Conservation (phyloP, 257 asterid genomes). For the Nicotiana knightiana region DNA sequence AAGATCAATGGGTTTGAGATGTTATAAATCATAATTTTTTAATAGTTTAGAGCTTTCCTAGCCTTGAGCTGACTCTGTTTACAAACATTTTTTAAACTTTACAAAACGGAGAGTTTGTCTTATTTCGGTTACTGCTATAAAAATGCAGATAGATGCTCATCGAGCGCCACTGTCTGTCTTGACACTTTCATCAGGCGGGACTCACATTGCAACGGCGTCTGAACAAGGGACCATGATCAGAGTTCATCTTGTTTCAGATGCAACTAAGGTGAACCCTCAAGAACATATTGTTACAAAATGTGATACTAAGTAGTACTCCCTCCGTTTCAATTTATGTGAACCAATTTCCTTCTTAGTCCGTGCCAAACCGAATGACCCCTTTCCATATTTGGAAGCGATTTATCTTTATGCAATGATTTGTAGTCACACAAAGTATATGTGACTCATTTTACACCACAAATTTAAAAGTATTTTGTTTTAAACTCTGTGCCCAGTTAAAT, state of each 20-base stretch:
- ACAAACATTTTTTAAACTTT: background rate
- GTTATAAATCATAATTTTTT: background rate
- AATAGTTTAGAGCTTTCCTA: background rate
- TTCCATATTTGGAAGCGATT: too few relatives aligned
- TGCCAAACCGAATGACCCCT: too few relatives aligned
- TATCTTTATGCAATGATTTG: too few relatives aligned
- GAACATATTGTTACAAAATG: background rate
- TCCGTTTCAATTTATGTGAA: background rate
- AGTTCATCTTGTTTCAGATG: slow-evolving; percentile 83
- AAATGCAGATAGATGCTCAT: slow-evolving; percentile 90
- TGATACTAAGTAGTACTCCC: background rate
- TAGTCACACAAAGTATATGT: too few relatives aligned
- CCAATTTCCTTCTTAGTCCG: too few relatives aligned
- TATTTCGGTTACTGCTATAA: background rate
- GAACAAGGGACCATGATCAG: slow-evolving; percentile 93
- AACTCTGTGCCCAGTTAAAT: too few relatives aligned
- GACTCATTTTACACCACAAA: too few relatives aligned
- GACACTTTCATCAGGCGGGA: slow-evolving; percentile 77
- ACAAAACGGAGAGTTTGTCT: background rate
- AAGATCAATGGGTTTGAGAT: background rate
- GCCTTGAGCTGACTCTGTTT: background rate
- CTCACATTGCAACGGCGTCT: slow-evolving; percentile 81
- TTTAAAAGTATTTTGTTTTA: too few relatives aligned
- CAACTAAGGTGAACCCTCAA: slow-evolving; percentile 62
- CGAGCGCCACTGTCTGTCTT: slow-evolving; percentile 82